Evolutionary conservation across 306 rosid species (phyloP).

Genomic region (Leucaena leucocephala): DNA sequence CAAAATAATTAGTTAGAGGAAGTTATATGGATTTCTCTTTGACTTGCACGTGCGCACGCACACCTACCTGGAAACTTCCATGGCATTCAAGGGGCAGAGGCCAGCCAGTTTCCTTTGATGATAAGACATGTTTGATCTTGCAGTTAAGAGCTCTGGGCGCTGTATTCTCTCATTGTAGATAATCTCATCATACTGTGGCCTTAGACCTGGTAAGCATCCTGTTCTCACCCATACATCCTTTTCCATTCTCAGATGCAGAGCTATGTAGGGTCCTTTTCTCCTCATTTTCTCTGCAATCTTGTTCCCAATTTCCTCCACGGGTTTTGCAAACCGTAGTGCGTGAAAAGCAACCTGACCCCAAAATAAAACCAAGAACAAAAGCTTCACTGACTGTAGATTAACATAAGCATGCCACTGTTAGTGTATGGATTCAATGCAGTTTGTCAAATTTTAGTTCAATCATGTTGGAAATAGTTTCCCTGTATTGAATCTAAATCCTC

Average conservation of each 20-base stretch:
- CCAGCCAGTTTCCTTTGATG: conserved; percentile 92
- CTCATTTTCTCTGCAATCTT: conserved; percentile 78
- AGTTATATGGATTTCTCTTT: neutral
- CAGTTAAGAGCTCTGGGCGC: conserved; percentile 84
- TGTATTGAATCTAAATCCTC: neutral
- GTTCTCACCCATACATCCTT: conserved; percentile 99
- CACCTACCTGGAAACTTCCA: conserved; percentile 76
- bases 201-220: conserved; percentile 91
- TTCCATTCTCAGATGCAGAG: conserved; percentile 93
- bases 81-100: conserved; percentile 88
- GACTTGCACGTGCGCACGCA: neutral
- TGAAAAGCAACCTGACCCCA: conserved; percentile 75
- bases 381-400: neutral
- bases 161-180: conserved; percentile 63
- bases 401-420: neutral
- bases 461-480: neutral
- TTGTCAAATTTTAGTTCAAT: neutral
- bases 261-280: conserved; percentile 86
- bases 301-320: conserved; percentile 78
- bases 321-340: conserved; percentile 87
- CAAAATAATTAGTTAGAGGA: neutral
- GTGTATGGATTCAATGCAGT: neutral
- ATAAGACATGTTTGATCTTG: conserved; percentile 78
- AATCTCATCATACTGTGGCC: conserved; percentile 70
- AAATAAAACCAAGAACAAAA: conserved; percentile 16